Base-by-base conservation (phyloP, 179 eudicot genomes). In the Spinacia oleracea region DNA sequence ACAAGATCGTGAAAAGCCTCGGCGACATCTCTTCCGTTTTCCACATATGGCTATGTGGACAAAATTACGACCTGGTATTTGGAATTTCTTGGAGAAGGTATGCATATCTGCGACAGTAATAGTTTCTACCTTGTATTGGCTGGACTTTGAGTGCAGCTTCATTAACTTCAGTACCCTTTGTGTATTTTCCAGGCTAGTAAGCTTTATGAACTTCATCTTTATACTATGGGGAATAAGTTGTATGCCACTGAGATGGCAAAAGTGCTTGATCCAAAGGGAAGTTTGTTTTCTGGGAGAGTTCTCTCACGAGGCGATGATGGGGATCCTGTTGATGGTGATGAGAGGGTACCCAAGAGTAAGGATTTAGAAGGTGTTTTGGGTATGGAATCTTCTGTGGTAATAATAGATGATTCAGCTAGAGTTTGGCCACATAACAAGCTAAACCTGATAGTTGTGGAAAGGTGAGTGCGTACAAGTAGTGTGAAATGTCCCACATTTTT, bases 21-120 rank as follows among this genome's bases (percentile, higher is more conserved):
- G 85, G 27, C 86, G 97, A 76, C 97, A 96, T 87, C 96, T 96
- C 45, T 94, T 94, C 70, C 92, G 97, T 46, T 96, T 94, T 82
- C 97, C 97, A 42, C 98, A 92, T 72, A 96, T 96, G 99, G 91
- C 89, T 76, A 96, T 96, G 99, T 96, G 99, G 99, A 96, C 99
- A 21, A 96, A 96, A 70, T 82, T 96, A 83, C 90, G 98, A 50
- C 98, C 99, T 66, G 99, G 99, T 48, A 90, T 96, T 50, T 96
- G 99, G 99, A 94, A 87, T 76, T 96, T 96, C 84, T 81, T 96
- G 87, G 99, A 94, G 88, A 96, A 94, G 98, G 99, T 92, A 83
- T 31, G 63, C 16, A 34, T 27, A 23, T 59, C n/a, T 12, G 32
- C 35, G 23, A 27, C 21, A 15, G 9, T 48, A 23, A 9, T 38